These are phyloP conservation scores for Geranium incanum DNA, from an alignment of 441 rosid species.

Conservation along the genomic window DNA sequence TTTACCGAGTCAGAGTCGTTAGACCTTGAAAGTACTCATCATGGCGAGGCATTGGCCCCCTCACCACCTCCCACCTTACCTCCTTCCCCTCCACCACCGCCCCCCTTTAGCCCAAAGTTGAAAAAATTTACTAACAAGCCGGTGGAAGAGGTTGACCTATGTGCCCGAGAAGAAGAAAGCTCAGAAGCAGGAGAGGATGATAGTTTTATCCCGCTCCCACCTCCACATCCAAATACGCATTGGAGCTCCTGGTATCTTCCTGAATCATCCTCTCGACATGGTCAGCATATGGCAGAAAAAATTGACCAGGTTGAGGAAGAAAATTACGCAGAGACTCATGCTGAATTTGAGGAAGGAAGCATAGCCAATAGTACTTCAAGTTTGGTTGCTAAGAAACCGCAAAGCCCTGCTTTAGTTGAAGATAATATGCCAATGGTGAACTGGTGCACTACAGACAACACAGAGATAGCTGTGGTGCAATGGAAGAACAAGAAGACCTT, in stretches of 20 bases:
- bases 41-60: slow-evolving; percentile 29
- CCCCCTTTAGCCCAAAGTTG: slow-evolving; percentile 65
- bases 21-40: slow-evolving; percentile 50
- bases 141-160: too few relatives aligned
- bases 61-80: slow-evolving; percentile 57
- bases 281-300: slow-evolving; percentile 25
- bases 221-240: slow-evolving; percentile 31
- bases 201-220: slow-evolving; percentile 35
- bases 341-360: slow-evolving; percentile 53
- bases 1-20: slow-evolving; percentile 81
- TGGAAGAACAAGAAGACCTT: slow-evolving; percentile 54
- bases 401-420: slow-evolving; percentile 37
- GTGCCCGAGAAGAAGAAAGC: too few relatives aligned
- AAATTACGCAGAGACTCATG: slow-evolving; percentile 58
- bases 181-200: slow-evolving; percentile 25
- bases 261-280: slow-evolving; percentile 26
- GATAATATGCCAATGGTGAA: slow-evolving; percentile 53
- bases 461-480: slow-evolving; percentile 29
- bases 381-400: slow-evolving; percentile 33
- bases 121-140: slow-evolving; percentile 20
- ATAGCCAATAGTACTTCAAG: slow-evolving; percentile 24
- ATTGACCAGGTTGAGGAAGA: slow-evolving; percentile 51
- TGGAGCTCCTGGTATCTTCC: slow-evolving; percentile 53
- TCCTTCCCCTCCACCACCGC: slow-evolving; percentile 79
- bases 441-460: slow-evolving; percentile 42